Evolutionary conservation across 805 yeast species (phyloP).

Genomic region (Metschnikowia colocasiae): DNA sequence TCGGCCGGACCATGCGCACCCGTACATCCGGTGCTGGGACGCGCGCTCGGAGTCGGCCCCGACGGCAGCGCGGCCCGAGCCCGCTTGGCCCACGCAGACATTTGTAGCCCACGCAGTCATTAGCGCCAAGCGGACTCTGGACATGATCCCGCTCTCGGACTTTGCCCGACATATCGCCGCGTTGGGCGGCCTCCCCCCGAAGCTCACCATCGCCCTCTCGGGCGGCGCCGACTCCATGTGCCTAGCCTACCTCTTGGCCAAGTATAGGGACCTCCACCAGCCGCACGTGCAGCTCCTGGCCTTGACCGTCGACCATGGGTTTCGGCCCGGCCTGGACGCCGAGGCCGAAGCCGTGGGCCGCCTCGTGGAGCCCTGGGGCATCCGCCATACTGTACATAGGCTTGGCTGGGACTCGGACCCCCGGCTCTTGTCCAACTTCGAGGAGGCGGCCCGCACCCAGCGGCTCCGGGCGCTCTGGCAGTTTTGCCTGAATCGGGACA

Average conservation of each 20-base stretch:
- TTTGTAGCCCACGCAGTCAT: too few species aligned
- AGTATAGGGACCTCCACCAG: slow-evolving; percentile 28
- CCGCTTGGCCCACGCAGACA: too few species aligned
- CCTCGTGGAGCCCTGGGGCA: slow-evolving; percentile 31
- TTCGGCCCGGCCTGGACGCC: slow-evolving; percentile 43
- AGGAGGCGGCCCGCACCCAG: slow-evolving; percentile 54
- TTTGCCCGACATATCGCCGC: not conserved
- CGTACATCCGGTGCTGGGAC: not conserved
- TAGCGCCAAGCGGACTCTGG: not conserved
- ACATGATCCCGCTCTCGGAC: not conserved
- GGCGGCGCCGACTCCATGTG: slow-evolving; percentile 87
- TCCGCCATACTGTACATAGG: slow-evolving; percentile 28
- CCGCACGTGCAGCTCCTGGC: slow-evolving; percentile 42
- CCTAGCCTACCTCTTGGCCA: slow-evolving; percentile 47
- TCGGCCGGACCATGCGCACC: not conserved
- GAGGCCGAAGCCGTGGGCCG: slow-evolving; percentile 49
- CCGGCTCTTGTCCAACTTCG: slow-evolving; percentile 40
- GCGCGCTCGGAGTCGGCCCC: too few species aligned
- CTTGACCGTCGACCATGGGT: slow-evolving; percentile 63
- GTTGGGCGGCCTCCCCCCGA: slow-evolving; percentile 1
- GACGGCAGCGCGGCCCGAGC: too few species aligned
- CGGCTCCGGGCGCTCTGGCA: slow-evolving; percentile 46
- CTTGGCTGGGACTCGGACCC: slow-evolving; percentile 28
- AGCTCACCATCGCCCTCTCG: slow-evolving; percentile 56
- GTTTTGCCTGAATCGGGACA: slow-evolving; percentile 34